A percentile compares a stretch with the other conserved stretches of the same genome.
Evolutionary conservation across 1,284 basidiomycete genomes (phyloP).

Genomic region (Leucocoprinus gongylophorus): DNA sequence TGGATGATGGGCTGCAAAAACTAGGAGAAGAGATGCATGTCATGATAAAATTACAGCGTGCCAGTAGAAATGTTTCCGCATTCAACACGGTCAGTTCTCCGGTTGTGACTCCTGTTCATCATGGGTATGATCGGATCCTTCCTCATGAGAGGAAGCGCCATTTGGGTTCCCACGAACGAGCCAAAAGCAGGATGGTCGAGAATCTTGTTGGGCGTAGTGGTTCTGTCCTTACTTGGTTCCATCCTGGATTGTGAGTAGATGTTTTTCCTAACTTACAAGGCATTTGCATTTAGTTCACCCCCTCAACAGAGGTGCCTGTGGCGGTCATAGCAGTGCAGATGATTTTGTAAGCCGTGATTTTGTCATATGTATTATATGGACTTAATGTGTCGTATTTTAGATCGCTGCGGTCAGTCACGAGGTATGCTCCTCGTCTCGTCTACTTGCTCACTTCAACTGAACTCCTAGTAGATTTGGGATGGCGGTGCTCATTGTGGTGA

Average conservation of each 20-base stretch:
- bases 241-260: conserved; percentile 25
- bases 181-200: neutral
- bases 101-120: neutral
- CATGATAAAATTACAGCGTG: conserved; percentile 3
- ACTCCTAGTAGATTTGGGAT: conserved; percentile 28
- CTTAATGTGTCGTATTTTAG: conserved; percentile 20
- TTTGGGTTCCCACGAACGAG: neutral
- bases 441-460: conserved; percentile 1
- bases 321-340: conserved; percentile 22
- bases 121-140: neutral
- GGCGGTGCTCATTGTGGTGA: conserved; percentile 45
- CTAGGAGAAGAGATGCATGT: conserved; percentile 7
- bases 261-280: neutral
- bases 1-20: conserved; percentile 4
- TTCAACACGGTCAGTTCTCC: neutral
- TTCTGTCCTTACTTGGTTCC: conserved; percentile 21
- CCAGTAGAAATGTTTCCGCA: neutral
- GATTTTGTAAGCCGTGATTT: conserved; percentile 30
- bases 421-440: conserved; percentile 19
- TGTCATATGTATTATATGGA: neutral
- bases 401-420: conserved; percentile 39
- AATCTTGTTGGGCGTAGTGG: conserved; percentile 4
- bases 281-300: conserved; percentile 17
- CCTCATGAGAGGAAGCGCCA: neutral
- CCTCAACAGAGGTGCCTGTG: conserved; percentile 32